A percentile compares a stretch with the other conserved stretches of the same genome.
Conservation (phyloP, 805 yeast species). For the Sugiyamaella mastotermitis region DNA sequence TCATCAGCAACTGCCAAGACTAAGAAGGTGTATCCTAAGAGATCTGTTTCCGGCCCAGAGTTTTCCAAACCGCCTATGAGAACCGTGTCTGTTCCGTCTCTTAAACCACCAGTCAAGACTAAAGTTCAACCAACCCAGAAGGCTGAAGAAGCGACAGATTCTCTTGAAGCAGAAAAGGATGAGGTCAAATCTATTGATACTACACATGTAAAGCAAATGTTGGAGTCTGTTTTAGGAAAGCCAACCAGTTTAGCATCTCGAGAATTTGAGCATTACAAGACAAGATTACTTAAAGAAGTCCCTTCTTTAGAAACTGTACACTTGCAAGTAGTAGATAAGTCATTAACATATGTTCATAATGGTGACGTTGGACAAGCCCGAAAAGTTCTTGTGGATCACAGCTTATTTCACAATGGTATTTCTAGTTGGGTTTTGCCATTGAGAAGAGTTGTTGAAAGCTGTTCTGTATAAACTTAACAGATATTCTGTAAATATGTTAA, state of each 20-base stretch:
- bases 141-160: background rate
- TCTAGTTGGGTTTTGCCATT: conserved; percentile 65
- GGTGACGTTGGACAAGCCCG: conserved; percentile 30
- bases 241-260: conserved; percentile 14
- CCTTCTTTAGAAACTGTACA: conserved; percentile 16
- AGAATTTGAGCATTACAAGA: conserved; percentile 22
- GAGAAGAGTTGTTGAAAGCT: conserved; percentile 43
- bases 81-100: background rate
- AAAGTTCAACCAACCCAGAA: too few relatives aligned
- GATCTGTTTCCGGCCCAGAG: too few relatives aligned
- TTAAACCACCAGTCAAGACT: conserved; percentile 3
- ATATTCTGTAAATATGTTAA: too few relatives aligned
- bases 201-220: background rate
- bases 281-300: conserved; percentile 16
- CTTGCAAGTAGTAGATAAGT: conserved; percentile 22
- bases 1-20: too few relatives aligned
- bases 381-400: conserved; percentile 40
- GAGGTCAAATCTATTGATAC: background rate
- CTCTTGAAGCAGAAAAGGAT: background rate
- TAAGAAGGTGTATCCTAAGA: background rate
- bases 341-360: conserved; percentile 28
- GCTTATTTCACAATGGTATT: conserved; percentile 52
- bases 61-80: too few relatives aligned
- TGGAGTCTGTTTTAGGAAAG: conserved; percentile 8
- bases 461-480: too few relatives aligned